Evolutionary conservation across 139 green algal species (phyloP).

Genomic region (Coelastrella sp.): DNA sequence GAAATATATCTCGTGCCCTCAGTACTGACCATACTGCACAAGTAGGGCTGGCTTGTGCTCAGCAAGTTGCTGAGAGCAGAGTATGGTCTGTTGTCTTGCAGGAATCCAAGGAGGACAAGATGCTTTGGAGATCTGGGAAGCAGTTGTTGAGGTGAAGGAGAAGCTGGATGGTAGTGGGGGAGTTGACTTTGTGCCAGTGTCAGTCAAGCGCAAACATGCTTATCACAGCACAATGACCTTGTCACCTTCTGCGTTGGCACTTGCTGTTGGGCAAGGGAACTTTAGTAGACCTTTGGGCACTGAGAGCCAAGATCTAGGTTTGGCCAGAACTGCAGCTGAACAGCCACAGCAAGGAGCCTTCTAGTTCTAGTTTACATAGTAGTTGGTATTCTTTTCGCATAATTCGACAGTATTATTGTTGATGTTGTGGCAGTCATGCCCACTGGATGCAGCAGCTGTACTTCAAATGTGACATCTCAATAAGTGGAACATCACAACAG

Average conservation of each 20-base stretch:
- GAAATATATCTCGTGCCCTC: too few relatives aligned
- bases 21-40: too few relatives aligned
- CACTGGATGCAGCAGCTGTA: too few relatives aligned
- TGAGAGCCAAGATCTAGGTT: not conserved
- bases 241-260: slow-evolving; percentile 17
- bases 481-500: too few relatives aligned
- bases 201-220: slow-evolving; percentile 40
- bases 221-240: slow-evolving; percentile 46
- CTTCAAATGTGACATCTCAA: too few relatives aligned
- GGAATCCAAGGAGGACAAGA: slow-evolving; percentile 6
- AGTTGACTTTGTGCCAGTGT: slow-evolving; percentile 32
- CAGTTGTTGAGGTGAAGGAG: slow-evolving; percentile 31
- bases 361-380: too few relatives aligned
- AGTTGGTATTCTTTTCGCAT: too few relatives aligned
- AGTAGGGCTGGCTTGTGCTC: too few relatives aligned
- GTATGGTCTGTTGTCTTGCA: not conserved
- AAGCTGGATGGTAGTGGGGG: not conserved
- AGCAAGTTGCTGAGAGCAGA: too few relatives aligned
- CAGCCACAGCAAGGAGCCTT: not conserved
- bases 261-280: slow-evolving; percentile 22
- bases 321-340: not conserved
- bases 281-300: slow-evolving; percentile 9
- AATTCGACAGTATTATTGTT: too few relatives aligned
- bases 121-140: slow-evolving; percentile 36
- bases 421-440: too few relatives aligned